Percentiles rank a stretch among this genome's conserved stretches.
Evolutionary conservation across 129 eudicot genomes (phyloP).

Genomic region (Flaveria linearis): DNA sequence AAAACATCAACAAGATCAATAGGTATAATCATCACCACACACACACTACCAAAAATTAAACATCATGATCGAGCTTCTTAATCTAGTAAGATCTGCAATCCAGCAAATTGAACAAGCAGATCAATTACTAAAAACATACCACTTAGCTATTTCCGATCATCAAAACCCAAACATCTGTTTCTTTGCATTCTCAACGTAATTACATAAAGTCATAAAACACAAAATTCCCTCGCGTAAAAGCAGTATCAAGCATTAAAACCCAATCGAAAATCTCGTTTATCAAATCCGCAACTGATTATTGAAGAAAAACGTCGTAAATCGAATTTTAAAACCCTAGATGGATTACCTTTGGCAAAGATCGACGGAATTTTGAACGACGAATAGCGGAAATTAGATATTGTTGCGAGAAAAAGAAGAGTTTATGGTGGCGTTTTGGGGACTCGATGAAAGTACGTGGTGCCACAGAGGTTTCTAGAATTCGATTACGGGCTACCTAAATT

Average conservation of each 20-base stretch:
- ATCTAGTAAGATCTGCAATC: conserved; percentile 14
- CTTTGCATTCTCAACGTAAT: background rate
- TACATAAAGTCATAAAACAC: background rate
- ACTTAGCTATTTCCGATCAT: background rate
- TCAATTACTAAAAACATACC: background rate
- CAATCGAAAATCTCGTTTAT: background rate
- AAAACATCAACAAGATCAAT: background rate
- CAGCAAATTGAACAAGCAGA: conserved; percentile 12
- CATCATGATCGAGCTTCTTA: conserved; percentile 15
- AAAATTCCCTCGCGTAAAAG: background rate
- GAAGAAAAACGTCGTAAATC: background rate
- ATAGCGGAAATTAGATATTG: conserved; percentile 11
- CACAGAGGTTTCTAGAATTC: conserved; percentile 28
- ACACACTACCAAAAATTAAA: background rate
- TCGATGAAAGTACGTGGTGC: background rate
- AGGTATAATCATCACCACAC: background rate
- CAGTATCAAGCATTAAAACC: conserved; percentile 8
- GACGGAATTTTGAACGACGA: conserved; percentile 19
- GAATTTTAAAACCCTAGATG: conserved; percentile 2
- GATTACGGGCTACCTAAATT: too few relatives aligned
- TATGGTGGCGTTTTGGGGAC: conserved; percentile 16
- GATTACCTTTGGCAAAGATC: conserved; percentile 20
- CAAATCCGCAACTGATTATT: background rate
- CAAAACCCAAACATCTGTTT: background rate
- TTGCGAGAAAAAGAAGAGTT: background rate